Conservation (phyloP, 2,329 filamentous ascomycete species). For the Microdochium nivale region DNA sequence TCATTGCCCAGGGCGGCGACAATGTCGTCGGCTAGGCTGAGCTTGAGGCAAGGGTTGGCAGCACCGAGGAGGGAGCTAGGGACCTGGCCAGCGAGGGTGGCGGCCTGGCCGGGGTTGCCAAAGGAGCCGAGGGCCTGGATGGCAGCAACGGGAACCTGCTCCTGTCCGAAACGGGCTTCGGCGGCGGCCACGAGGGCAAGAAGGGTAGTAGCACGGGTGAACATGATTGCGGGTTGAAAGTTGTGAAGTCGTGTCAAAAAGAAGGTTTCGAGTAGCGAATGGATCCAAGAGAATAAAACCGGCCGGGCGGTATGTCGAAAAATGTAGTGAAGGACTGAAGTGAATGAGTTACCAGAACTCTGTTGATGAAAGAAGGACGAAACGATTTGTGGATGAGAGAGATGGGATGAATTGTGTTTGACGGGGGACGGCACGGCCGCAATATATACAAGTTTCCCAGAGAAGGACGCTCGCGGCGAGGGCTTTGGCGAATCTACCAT, state of each 20-base stretch:
- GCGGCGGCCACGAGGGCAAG: conserved; percentile 31
- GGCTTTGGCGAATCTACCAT: background rate
- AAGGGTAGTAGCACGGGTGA: conserved; percentile 30
- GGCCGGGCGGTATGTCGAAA: background rate
- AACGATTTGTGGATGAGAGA: conserved; percentile 9
- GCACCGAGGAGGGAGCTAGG: conserved; percentile 55
- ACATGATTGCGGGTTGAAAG: conserved; percentile 26
- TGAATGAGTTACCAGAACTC: conserved; percentile 1
- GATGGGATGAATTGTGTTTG: conserved; percentile 5
- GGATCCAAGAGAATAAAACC: background rate
- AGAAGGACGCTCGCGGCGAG: too few species aligned
- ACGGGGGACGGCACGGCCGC: background rate
- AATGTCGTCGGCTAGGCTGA: conserved; percentile 56
- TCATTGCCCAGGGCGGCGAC: conserved; percentile 51
- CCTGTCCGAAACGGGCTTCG: conserved; percentile 54
- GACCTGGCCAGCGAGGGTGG: conserved; percentile 53
- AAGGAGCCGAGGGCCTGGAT: conserved; percentile 44
- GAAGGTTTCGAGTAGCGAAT: conserved; percentile 10
- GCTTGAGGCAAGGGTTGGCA: conserved; percentile 59
- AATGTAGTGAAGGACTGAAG: background rate
- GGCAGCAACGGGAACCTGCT: conserved; percentile 47
- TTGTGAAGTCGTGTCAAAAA: conserved; percentile 6
- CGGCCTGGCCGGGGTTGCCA: conserved; percentile 50
- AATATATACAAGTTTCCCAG: background rate
- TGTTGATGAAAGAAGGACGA: conserved; percentile 4